Percentiles rank a stretch among this genome's conserved stretches.
Evolutionary conservation across 1,284 basidiomycete genomes (phyloP).

Genomic region (Anthracocystis setariae): DNA sequence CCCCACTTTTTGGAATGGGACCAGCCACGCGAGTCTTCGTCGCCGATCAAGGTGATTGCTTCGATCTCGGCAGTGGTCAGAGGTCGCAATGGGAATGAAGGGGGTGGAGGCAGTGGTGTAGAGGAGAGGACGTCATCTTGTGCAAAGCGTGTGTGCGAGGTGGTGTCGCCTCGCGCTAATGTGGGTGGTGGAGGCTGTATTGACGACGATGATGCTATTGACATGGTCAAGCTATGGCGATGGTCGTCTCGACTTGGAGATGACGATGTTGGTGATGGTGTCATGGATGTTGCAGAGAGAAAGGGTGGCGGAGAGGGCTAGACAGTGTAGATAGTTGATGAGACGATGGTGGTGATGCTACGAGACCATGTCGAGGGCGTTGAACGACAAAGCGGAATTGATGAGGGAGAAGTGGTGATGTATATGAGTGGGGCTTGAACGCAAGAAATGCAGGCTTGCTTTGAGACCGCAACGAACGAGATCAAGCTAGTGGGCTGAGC

Average conservation of each 20-base stretch:
- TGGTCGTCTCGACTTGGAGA: not conserved
- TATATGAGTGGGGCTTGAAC: not conserved
- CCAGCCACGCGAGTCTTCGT: slow-evolving; percentile 41
- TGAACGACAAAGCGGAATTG: not conserved
- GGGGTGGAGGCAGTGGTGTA: slow-evolving; percentile 3
- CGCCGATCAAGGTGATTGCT: slow-evolving; percentile 25
- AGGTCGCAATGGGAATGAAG: slow-evolving; percentile 16
- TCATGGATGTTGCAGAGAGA: no score
- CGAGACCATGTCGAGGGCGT: not conserved
- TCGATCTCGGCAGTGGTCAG: slow-evolving; percentile 29
- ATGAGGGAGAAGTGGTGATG: not conserved
- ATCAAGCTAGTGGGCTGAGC: not conserved
- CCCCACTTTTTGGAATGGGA: slow-evolving; percentile 47
- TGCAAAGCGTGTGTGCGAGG: slow-evolving; percentile 6
- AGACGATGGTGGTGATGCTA: not conserved
- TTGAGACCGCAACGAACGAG: not conserved
- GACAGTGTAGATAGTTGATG: not conserved
- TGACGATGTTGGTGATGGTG: not conserved
- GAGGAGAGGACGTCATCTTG: slow-evolving; percentile 6
- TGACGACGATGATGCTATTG: slow-evolving; percentile 14
- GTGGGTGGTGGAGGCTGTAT: slow-evolving; percentile 18
- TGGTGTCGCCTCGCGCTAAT: slow-evolving; percentile 1
- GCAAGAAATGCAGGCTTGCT: not conserved
- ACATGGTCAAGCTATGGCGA: not conserved
- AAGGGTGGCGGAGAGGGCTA: no score